Evolutionary conservation across 345 rosid species (phyloP).

Genomic region (Camelina sativa): DNA sequence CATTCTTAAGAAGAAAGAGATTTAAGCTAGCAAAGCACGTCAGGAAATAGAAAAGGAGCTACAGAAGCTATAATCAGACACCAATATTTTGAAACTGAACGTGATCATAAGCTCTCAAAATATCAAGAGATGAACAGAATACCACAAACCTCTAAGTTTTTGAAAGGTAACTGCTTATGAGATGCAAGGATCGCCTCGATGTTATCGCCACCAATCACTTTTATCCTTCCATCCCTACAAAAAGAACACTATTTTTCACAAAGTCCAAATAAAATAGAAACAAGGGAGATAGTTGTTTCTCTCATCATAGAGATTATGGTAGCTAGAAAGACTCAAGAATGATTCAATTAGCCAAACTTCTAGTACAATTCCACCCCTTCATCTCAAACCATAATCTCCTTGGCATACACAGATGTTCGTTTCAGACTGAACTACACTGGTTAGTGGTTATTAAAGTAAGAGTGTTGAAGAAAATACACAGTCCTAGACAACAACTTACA

Average conservation of each 20-base stretch:
- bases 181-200: constrained; percentile 81
- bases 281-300: constrained; percentile 15
- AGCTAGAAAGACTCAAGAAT: constrained; percentile 8
- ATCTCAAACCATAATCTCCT: constrained; percentile 13
- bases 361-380: not conserved
- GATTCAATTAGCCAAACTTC: constrained; percentile 17
- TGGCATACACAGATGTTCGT: not conserved
- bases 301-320: constrained; percentile 2
- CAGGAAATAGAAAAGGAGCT: constrained; percentile 14
- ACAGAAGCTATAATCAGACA: constrained; percentile 21
- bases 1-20: constrained; percentile 22
- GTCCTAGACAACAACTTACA: constrained; percentile 54
- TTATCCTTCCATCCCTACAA: constrained; percentile 86
- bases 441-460: constrained; percentile 4
- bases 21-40: constrained; percentile 19
- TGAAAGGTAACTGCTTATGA: constrained; percentile 71
- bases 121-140: constrained; percentile 27
- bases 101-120: constrained; percentile 22
- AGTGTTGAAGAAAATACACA: not conserved
- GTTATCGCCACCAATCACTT: constrained; percentile 80
- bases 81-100: constrained; percentile 11
- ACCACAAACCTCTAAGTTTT: constrained; percentile 69
- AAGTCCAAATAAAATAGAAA: not conserved
- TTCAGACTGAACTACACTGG: too few species aligned
- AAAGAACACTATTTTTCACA: constrained; percentile 2